Base-by-base conservation (phyloP, 1,139 yeast species). In the Kodamaea plutei region DNA sequence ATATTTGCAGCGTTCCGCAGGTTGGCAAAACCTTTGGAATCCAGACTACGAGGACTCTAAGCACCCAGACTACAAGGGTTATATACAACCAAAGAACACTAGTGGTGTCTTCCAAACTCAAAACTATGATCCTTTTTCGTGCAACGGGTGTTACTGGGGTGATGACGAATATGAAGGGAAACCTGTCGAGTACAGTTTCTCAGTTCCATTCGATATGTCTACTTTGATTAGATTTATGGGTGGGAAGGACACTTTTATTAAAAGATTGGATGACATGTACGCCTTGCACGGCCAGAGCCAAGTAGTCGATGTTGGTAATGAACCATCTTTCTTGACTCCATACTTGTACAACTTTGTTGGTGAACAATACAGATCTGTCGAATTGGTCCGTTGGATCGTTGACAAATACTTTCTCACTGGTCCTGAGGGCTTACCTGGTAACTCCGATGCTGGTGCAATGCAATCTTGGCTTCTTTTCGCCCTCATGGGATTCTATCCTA, bases 361-460 rank as follows among this genome's bases (percentile, higher is more conserved):
- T 36, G 36, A 47, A 22, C 57, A 54, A 28, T 47, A 48, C 30
- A 47, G 53, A 38, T 53, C 62, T 2, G 56, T 56, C 2, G 65
- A 56, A 39, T 50, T 60, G n/a, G 42, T 59, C 8, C 42, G 56
- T 23, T 58, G 49, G 35, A 43, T 62, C 23, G 47, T 63, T 24
- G 46, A 55, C 29, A 53, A 43, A 8, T 48, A 53, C 32, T 61
- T 60, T 36, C 42, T 46, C 17, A 35, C 45, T 1, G 58, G 57
- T 3, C 36, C 47, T 5, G 35, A 35, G 7, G 64, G 59, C 2
- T 37, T 63, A 18, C 67, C 68, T 4, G 69, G 66, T 2, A 62
- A 63, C 36, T 58, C 67, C 1, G 68, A 62, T 39, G 61, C 59
- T 14, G 69, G 69, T 9, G 63, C 69, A 6, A 58, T 63, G 64